Evolutionary conservation across 1,139 yeast genomes (phyloP).

Genomic region (Taphrina flavorubra): DNA sequence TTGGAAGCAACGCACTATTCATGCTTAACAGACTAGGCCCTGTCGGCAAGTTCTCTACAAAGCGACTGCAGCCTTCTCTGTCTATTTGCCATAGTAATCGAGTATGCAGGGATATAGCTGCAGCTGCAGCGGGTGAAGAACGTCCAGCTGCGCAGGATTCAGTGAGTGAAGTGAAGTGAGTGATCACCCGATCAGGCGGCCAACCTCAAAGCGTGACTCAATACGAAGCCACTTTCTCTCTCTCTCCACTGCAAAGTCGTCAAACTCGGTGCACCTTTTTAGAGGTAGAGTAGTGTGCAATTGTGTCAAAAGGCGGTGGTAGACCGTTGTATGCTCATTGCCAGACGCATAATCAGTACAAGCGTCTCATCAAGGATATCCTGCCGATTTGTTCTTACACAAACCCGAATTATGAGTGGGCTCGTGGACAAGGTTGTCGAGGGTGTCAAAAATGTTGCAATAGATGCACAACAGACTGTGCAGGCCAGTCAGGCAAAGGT

Average conservation of each 20-base stretch:
- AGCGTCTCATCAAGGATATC: background rate
- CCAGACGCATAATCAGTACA: conserved; percentile 18
- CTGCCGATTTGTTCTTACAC: background rate
- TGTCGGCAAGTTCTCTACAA: too few relatives aligned
- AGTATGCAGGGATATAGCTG: too few relatives aligned
- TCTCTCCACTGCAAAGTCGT: too few relatives aligned
- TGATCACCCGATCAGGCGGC: background rate
- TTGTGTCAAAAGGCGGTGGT: background rate
- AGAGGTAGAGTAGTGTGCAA: background rate
- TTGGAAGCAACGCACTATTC: too few relatives aligned
- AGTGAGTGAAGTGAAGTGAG: background rate
- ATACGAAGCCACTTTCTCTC: conserved; percentile 15
- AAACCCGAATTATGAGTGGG: conserved; percentile 24
- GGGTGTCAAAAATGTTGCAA: conserved; percentile 59
- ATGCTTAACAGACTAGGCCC: too few relatives aligned
- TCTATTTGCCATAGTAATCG: too few relatives aligned
- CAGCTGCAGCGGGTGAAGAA: too few relatives aligned
- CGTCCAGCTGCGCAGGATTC: background rate
- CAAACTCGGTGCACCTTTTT: background rate
- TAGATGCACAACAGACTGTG: conserved; percentile 42
- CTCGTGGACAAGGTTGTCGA: conserved; percentile 63
- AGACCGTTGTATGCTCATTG: conserved; percentile 39
- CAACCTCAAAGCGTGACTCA: background rate
- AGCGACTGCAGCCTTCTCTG: too few relatives aligned
- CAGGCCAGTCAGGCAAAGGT: conserved; percentile 13